Percentiles rank a stretch among this genome's conserved stretches.
These are phyloP conservation scores for Podospora pseudopauciseta DNA, from an alignment of 495 filamentous ascomycete species.

Conservation along the genomic window DNA sequence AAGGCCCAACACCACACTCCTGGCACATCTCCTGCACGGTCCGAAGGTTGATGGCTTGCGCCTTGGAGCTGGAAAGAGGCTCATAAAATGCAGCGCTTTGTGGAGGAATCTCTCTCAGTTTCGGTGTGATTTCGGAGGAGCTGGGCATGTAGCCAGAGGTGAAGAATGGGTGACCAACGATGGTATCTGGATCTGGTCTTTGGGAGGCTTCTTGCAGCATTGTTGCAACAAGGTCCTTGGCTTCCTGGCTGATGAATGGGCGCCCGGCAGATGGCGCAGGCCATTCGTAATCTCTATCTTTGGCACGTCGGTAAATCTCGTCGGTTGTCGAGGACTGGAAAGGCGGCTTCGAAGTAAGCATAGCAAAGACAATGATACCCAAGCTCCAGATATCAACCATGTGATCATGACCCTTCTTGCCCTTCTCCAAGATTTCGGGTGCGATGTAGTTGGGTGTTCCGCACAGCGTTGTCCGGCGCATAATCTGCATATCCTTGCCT, in stretches of 20 bases:
- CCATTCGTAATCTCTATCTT: constrained; percentile 72
- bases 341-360: constrained; percentile 84
- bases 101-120: constrained; percentile 49
- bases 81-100: constrained; percentile 43
- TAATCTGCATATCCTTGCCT: constrained; percentile 71
- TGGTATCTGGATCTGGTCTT: constrained; percentile 72
- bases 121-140: constrained; percentile 46
- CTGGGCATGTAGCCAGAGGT: constrained; percentile 57
- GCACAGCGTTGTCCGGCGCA: constrained; percentile 82
- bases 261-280: constrained; percentile 52
- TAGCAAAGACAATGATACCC: constrained; percentile 92
- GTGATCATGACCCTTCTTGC: constrained; percentile 83
- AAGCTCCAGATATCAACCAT: constrained; percentile 95
- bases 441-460: constrained; percentile 99
- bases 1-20: constrained; percentile 50
- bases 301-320: constrained; percentile 77
- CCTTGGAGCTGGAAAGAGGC: constrained; percentile 15
- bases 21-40: constrained; percentile 42
- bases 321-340: constrained; percentile 84
- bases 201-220: constrained; percentile 71
- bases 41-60: constrained; percentile 32
- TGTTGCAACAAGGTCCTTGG: constrained; percentile 73
- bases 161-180: constrained; percentile 82
- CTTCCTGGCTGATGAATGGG: constrained; percentile 54
- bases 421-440: constrained; percentile 84